Evolutionary conservation across 768 basidiomycete genomes (phyloP), one percentile per base, ranked within the genome.

Genomic region (Scleroderma citrinum): DNA sequence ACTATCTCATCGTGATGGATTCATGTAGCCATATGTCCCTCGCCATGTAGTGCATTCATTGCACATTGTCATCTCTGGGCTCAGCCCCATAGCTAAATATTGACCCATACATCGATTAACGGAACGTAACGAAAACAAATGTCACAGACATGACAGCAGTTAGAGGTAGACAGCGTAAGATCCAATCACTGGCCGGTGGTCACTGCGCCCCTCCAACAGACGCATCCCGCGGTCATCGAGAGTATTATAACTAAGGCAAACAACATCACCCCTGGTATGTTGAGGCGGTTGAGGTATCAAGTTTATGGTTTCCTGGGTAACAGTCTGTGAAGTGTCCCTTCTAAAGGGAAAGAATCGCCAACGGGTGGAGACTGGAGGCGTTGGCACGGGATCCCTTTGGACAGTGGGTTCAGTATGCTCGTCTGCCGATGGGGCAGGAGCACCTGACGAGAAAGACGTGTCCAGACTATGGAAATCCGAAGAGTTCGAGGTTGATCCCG

Each of bases 101-200:
- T n/a, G n/a, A n/a, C n/a, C n/a, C 26, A 29, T 29, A 29, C 26
- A 29, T 29, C 5, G 26, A 29, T 29, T 29, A 29, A 29, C 8
- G 26, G 5, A 29, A 29, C 26, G 8, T 29, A 35, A 35, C 34
- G 34, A 35, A n/a, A 35, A 12, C 34, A n/a, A 35, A 35, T n/a
- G 34, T 3, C 34, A 35, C n/a, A 13, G 40, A 34, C 19, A 19
- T 19, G 20, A 29, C 36, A 38, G 31, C 43, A 35, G 24, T 69
- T 60, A 84, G 29, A 87, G 55, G 67, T 85, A 88, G 44, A 87
- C 71, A 36, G 78, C 79, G 60, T 87, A 92, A 20, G 78, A 77
- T 48, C 87, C 87, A 52, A 89, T 80, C n/a, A 92, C 89, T 0
- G 90, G 90, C 32, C 90, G 70, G 61, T 93, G 90, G 63, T 93